phyloP scores from a whole-genome alignment of 2,329 filamentous ascomycete genomes.

The Calonectria pteridis region DNA sequence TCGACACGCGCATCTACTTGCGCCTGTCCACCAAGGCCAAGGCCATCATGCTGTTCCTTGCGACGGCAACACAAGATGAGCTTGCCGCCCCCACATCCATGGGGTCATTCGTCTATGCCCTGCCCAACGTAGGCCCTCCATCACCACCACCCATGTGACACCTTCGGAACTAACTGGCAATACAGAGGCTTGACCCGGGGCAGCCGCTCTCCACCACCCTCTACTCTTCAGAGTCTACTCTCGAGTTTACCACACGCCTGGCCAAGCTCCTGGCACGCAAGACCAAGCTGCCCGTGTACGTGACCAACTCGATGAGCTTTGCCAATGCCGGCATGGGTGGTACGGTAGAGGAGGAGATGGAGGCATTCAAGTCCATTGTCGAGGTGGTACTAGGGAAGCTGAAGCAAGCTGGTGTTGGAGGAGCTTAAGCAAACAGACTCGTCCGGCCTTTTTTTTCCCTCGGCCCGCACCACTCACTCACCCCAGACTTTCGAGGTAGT shows the following conservation, averaged over 20 bases:
- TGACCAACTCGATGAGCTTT: conserved; percentile 88
- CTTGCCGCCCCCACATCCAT: conserved; percentile 67
- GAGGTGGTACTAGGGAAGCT: conserved; percentile 67
- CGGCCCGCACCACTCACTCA: background rate
- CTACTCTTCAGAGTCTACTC: conserved; percentile 78
- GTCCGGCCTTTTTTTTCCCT: background rate
- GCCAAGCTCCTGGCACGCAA: conserved; percentile 86
- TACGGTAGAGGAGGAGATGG: conserved; percentile 93
- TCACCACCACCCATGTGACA: conserved; percentile 16
- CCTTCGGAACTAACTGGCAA: conserved; percentile 26
- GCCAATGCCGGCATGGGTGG: conserved; percentile 80
- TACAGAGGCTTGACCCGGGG: conserved; percentile 63
- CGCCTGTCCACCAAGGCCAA: conserved; percentile 70
- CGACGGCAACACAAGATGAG: conserved; percentile 68
- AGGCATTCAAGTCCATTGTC: conserved; percentile 82
- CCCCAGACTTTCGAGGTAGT: background rate
- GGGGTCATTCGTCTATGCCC: conserved; percentile 93
- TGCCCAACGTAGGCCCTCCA: conserved; percentile 79
- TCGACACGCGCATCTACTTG: conserved; percentile 72
- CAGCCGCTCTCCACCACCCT: conserved; percentile 83
- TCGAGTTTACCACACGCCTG: conserved; percentile 89
- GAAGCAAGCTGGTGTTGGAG: conserved; percentile 30
- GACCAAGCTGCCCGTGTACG: conserved; percentile 82
- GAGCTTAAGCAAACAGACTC: background rate
- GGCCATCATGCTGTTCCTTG: conserved; percentile 71